Conservation (phyloP, 345 rosid genomes). For the Clausena lansium region DNA sequence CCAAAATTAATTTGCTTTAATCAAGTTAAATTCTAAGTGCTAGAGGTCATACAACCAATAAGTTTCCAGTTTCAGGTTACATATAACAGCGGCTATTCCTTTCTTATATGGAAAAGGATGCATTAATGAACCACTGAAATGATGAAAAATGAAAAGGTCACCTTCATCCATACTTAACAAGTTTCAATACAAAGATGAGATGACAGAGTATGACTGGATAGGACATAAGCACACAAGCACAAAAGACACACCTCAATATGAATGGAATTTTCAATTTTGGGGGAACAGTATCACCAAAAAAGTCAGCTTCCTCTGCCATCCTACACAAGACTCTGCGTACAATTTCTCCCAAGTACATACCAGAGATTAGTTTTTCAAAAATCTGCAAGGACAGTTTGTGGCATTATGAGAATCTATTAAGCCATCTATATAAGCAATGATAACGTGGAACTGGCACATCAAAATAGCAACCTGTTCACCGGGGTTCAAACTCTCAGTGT, state of each 20-base stretch:
- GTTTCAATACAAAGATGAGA: neutral
- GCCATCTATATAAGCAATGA: neutral
- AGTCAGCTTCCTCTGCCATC: slow-evolving; percentile 70
- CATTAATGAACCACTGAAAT: neutral
- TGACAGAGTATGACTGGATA: neutral
- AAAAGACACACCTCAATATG: slow-evolving; percentile 48
- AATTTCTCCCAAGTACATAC: slow-evolving; percentile 83
- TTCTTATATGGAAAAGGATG: neutral
- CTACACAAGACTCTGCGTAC: slow-evolving; percentile 55
- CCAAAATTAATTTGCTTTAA: neutral
- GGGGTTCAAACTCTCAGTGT: slow-evolving; percentile 59
- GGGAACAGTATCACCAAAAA: slow-evolving; percentile 68
- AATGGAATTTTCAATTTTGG: slow-evolving; percentile 61
- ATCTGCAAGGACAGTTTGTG: slow-evolving; percentile 37
- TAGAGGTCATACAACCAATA: neutral
- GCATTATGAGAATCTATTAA: neutral
- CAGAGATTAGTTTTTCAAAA: slow-evolving; percentile 69
- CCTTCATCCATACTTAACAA: neutral
- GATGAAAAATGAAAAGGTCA: neutral
- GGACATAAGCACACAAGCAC: neutral
- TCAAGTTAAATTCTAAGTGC: neutral
- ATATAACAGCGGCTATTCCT: neutral
- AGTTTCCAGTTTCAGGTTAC: neutral
- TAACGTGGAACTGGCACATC: neutral
- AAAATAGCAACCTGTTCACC: slow-evolving; percentile 65